A percentile compares a stretch with the other conserved stretches of the same genome.
phyloP scores from a whole-genome alignment of 2,329 filamentous ascomycete species.

The Dothideomycetes sp. region DNA sequence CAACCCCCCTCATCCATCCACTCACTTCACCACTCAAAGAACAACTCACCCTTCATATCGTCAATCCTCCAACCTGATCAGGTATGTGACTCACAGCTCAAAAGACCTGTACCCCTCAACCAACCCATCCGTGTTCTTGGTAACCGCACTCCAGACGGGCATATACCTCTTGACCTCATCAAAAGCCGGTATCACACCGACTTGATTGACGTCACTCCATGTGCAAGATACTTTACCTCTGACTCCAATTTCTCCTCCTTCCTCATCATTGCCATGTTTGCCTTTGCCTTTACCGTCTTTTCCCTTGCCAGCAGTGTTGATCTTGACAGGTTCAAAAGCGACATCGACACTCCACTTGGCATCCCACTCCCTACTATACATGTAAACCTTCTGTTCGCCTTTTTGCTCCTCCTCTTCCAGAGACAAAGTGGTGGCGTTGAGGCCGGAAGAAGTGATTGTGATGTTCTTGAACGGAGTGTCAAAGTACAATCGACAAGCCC shows the following conservation, averaged over 20 bases:
- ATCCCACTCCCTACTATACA: constrained; percentile 78
- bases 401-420: constrained; percentile 41
- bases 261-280: constrained; percentile 10
- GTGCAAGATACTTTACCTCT: constrained; percentile 64
- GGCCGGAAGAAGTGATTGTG: constrained; percentile 47
- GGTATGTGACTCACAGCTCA: constrained; percentile 21
- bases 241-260: constrained; percentile 33
- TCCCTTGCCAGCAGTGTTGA: no score
- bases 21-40: neutral
- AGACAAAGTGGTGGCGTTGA: constrained; percentile 55
- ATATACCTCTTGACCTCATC: constrained; percentile 69
- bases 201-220: constrained; percentile 77
- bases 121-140: constrained; percentile 67
- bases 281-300: no score
- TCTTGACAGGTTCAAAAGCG: constrained; percentile 1
- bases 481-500: constrained; percentile 67
- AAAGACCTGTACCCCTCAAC: constrained; percentile 72
- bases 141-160: constrained; percentile 70
- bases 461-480: constrained; percentile 58
- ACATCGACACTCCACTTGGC: constrained; percentile 58
- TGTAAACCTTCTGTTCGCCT: constrained; percentile 58
- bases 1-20: neutral
- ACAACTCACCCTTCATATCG: neutral
- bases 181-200: constrained; percentile 67
- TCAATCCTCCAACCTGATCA: neutral